phyloP scores from a whole-genome alignment of 208 protist species.

The Leishmania lainsoni region DNA sequence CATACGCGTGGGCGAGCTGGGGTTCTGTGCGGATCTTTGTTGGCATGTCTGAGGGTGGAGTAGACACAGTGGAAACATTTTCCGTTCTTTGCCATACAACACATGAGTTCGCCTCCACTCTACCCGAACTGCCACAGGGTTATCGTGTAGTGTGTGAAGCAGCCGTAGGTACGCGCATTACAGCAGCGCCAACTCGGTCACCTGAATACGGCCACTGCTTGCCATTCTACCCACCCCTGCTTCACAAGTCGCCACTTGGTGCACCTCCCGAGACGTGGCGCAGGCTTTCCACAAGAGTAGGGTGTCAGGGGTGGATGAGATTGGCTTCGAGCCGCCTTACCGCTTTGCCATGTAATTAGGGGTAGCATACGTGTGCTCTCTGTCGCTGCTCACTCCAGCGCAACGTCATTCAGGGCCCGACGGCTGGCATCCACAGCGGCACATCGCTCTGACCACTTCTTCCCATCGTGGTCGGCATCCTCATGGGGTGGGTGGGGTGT shows the following conservation, averaged over 20 bases:
- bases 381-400: too few relatives aligned
- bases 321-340: not conserved
- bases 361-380: not conserved
- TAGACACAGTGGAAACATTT: not conserved
- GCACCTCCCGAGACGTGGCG: not conserved
- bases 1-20: not conserved
- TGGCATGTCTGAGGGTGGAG: not conserved
- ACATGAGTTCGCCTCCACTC: not conserved
- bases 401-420: too few relatives aligned
- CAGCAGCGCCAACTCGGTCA: not conserved
- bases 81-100: not conserved
- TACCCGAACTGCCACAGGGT: not conserved
- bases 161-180: not conserved
- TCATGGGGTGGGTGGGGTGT: too few relatives aligned
- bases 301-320: not conserved
- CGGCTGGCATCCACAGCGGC: too few relatives aligned
- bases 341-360: not conserved
- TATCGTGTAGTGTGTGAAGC: not conserved
- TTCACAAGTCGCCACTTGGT: not conserved
- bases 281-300: not conserved
- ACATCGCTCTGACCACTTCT: too few relatives aligned
- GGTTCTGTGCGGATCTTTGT: not conserved
- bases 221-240: not conserved
- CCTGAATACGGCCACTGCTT: not conserved
- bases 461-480: not conserved